Evolutionary conservation across 331 rosid genomes (phyloP), one percentile per base, ranked within the genome.

Genomic region (Rosa hybrid): DNA sequence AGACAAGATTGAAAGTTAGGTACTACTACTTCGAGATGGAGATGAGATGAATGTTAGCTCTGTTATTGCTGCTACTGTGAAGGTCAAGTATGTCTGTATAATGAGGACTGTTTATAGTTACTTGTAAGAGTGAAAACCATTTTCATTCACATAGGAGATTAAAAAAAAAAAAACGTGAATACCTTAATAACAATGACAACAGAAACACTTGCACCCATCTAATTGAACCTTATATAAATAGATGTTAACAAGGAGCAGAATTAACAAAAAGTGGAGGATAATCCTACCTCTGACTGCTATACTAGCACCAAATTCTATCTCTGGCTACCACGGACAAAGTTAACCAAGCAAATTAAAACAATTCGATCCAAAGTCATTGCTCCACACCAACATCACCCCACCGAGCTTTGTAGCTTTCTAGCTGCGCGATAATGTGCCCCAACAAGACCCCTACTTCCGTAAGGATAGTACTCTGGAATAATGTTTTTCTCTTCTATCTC

Each of bases 391-490:
- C 86, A 70, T 94, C 98, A 5, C 98, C 98, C 98, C 98, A 94
- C 50, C 96, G 85, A 18, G 92, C 94, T 0, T 89, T 87, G 89
- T 94, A 83, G 81, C 84, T 82, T 60, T 27, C 30, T 27, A 27
- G 98, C 95, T 2, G 97, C 98, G 46, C 91, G 96, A 78, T 94
- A 94, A 86, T 94, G 97, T 46, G 98, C 96, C 63, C 98, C 97
- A 4, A 89, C 94, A 46, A 97, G 98, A 78, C 98, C 98, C 6
- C 98, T 86, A 13, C 98, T 94, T 9, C 98, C 98, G 34, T 90
- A 86, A 16, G 98, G 98, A 86, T 94, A 94, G 76, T 94, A 91
- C 73, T 94, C 98, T 0, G 98, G 98, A 44, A 79, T 86, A 76
- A 91, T 78, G 84, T 81, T 90, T 57, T 89, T 94, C 87, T 88